Evolutionary conservation across 2,329 filamentous ascomycete species (phyloP).

Genomic region (Penicillium sp.): DNA sequence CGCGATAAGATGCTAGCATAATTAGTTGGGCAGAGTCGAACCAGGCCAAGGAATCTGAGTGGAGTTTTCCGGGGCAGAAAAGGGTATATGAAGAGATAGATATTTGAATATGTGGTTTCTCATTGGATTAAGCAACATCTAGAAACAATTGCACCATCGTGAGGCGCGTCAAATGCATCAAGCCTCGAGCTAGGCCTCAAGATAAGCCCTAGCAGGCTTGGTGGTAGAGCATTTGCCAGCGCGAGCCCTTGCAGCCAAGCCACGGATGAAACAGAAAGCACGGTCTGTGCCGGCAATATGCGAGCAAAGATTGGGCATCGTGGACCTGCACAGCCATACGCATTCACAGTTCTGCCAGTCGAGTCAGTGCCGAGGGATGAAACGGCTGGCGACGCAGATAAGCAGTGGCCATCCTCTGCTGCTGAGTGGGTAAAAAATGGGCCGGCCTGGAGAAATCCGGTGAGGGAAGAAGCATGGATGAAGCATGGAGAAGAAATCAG

Average conservation of each 20-base stretch:
- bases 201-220: neutral
- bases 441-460: neutral
- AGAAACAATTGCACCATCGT: neutral
- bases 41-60: neutral
- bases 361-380: neutral
- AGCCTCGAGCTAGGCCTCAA: neutral
- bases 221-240: neutral
- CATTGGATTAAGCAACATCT: neutral
- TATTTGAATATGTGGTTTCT: neutral
- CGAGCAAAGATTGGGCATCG: neutral
- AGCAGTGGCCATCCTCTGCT: no score
- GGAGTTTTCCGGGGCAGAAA: neutral
- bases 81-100: neutral
- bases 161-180: neutral
- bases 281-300: neutral
- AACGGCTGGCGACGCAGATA: constrained; percentile 2
- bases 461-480: neutral
- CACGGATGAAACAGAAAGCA: neutral
- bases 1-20: neutral
- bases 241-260: neutral
- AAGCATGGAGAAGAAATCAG: neutral
- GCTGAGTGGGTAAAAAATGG: neutral
- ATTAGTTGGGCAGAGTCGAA: neutral
- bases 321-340: no score
- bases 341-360: neutral